These are phyloP conservation scores for Trypanosoma caninum DNA, from an alignment of 208 protist genomes.

Conservation along the genomic window DNA sequence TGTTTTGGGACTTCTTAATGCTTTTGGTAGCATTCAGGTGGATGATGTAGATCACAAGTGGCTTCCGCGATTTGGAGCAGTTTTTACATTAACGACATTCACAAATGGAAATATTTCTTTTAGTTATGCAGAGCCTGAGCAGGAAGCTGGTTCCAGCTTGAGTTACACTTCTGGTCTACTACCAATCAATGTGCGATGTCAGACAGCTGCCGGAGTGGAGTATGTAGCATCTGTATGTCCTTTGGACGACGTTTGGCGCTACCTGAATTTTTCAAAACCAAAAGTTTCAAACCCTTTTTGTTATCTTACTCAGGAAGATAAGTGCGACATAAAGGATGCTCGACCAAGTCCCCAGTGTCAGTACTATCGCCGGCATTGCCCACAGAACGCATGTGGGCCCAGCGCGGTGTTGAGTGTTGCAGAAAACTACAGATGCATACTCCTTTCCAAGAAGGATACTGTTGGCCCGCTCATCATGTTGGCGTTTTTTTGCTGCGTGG, in stretches of 20 bases:
- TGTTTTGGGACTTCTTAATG: conserved; percentile 19
- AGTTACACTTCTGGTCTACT: conserved; percentile 14
- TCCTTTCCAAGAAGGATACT: neutral
- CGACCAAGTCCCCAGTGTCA: conserved; percentile 2
- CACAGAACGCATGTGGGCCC: conserved; percentile 9
- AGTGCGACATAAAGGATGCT: conserved; percentile 6
- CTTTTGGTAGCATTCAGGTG: conserved; percentile 16
- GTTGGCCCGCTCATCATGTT: conserved; percentile 6
- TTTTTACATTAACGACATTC: conserved; percentile 17
- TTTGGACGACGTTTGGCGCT: conserved; percentile 19
- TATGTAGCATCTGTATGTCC: conserved; percentile 16
- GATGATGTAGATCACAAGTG: conserved; percentile 13
- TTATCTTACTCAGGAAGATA: conserved; percentile 19
- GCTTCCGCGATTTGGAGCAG: conserved; percentile 24
- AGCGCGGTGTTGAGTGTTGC: conserved; percentile 11
- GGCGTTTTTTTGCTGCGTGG: conserved; percentile 7
- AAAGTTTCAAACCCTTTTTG: conserved; percentile 8
- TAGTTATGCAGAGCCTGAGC: conserved; percentile 15
- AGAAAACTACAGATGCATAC: conserved; percentile 10
- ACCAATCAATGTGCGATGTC: conserved; percentile 12
- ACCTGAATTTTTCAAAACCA: conserved; percentile 18
- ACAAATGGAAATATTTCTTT: conserved; percentile 23
- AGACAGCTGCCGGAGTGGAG: conserved; percentile 2
- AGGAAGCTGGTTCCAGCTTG: conserved; percentile 16
- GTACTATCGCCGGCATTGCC: conserved; percentile 23